Evolutionary conservation across 257 asterid species (phyloP), one percentile per base, ranked within the genome.

Genomic region (Solanum sparsipilum): DNA sequence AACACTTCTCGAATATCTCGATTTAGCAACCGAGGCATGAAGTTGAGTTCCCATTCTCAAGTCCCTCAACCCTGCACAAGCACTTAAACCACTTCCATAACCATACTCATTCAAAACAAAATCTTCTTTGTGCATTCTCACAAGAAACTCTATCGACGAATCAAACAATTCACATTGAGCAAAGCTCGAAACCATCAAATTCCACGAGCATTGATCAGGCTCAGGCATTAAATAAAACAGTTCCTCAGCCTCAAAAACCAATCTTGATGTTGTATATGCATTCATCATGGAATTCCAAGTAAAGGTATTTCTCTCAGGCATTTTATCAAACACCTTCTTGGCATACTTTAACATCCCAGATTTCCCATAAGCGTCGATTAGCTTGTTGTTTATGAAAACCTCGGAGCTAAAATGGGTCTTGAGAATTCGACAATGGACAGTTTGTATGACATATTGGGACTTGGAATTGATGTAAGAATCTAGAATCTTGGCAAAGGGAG

Each of bases 201-300:
- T 86, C 88, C 88, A 86, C 6, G 88, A 86, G 6, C 88, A 86
- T 8, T 86, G 88, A 32, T 86, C 84, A 35, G 84, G 88, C 5
- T 73, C 84, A 60, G 71, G 74, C 88, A 86, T 86, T 1, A 71
- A 15, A 0, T 25, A 32, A 48, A 86, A 86, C 56, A 86, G 29
- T 21, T 52, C 88, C 74, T 86, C 88, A 1, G 84, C 88, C 74
- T 86, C 88, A 73, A 46, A 27, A 32, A 73, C 4, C 16, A 72
- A 63, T 86, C 74, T 60, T 71, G 88, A 86, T 21, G 84, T 0
- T 13, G 88, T 48, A 72, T 71, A 73, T 7, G 84, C 88, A 73
- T 73, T 86, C 3, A 86, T 86, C 84, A 86, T 86, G 4, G 88
- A 73, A 44, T 86, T 86, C 88, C 88, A 86, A 48, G 84, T 86